Evolutionary conservation across 2,329 filamentous ascomycete genomes (phyloP), one percentile per base, ranked within the genome.

Genomic region (Proliferodiscus dingleyae): DNA sequence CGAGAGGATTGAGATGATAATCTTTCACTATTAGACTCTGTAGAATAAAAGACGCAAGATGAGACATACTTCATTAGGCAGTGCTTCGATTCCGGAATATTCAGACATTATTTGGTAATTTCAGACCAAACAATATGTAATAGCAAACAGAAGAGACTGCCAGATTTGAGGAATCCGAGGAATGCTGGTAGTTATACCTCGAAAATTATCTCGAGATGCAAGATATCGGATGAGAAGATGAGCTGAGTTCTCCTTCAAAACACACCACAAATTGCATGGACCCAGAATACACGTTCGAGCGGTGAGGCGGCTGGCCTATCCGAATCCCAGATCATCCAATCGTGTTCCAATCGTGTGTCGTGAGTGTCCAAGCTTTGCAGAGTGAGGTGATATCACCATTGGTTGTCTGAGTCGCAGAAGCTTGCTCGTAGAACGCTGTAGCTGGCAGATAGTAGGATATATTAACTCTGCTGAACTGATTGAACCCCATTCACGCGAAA

Each of bases 1-100:
- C 3, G 69, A 67, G 16, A 82, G 64, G 37, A 76, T 68, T 24
- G 71, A 66, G 41, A 74, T 68, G 29, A 80, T 66, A 47, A 81
- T 67, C 75, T 80, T 22, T 28, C 24, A 15, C 23, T 38, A 39
- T 43, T 23, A 43, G 37, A 16, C 16, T 7, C 24, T 29, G 24
- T 30, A n/a, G 4, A 5, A 23, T 28, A 11, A 15, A 19, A 23
- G 33, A 18, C 13, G 11, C 7, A 18, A 30, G 24, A 19, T 30
- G 8, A 8, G 5, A 45, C 45, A 29, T 37, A 60, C 57, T 50
- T 60, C 57, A 33, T 57, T 60, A 19, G 57, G 57, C 5, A 60
- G 41, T 28, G 37, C 41, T 23, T 29, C 43, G 23, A 58, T 57
- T 24, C 38, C 41, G 23, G 50, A 43, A 37, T 39, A 28, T 41